Conservation (phyloP, 2,329 filamentous ascomycete species). For the Annulohypoxylon truncatum region DNA sequence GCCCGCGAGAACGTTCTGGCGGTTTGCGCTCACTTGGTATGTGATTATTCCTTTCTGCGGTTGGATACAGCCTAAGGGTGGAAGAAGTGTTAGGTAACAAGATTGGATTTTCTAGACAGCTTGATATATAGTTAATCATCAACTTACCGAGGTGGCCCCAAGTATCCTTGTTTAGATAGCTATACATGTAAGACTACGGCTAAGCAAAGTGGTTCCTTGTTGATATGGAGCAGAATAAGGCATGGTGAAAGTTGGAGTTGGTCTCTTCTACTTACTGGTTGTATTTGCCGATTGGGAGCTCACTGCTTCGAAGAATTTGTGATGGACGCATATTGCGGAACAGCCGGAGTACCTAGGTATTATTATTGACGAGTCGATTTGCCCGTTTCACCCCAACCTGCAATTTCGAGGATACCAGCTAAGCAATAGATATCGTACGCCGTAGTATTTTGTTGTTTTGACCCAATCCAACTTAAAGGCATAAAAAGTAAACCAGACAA, state of each 20-base stretch:
- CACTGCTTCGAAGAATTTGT: slow-evolving; percentile 25
- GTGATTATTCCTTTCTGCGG: slow-evolving; percentile 70
- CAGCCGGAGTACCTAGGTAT: not conserved
- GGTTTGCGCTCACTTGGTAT: slow-evolving; percentile 86
- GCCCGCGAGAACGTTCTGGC: slow-evolving; percentile 86
- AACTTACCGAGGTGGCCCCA: slow-evolving; percentile 37
- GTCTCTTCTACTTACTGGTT: slow-evolving; percentile 28
- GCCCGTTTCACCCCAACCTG: not conserved
- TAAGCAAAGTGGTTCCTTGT: not conserved
- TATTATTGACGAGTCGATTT: not conserved
- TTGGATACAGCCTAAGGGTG: slow-evolving; percentile 57
- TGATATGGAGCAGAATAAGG: not conserved
- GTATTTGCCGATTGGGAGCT: slow-evolving; percentile 36
- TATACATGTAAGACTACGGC: slow-evolving; percentile 8
- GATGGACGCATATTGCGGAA: slow-evolving; percentile 32
- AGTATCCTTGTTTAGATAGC: slow-evolving; percentile 39
- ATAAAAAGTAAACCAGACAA: not conserved
- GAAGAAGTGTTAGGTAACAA: not conserved
- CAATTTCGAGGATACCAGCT: not conserved
- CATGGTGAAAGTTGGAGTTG: not conserved
- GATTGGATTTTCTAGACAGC: slow-evolving; percentile 30
- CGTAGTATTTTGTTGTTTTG: not conserved
- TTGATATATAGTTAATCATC: not conserved
- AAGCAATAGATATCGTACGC: not conserved
- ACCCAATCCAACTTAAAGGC: not conserved